Evolutionary conservation across 495 filamentous ascomycete species (phyloP), one percentile per base, ranked within the genome.

Genomic region (Penicillium verhagenii): DNA sequence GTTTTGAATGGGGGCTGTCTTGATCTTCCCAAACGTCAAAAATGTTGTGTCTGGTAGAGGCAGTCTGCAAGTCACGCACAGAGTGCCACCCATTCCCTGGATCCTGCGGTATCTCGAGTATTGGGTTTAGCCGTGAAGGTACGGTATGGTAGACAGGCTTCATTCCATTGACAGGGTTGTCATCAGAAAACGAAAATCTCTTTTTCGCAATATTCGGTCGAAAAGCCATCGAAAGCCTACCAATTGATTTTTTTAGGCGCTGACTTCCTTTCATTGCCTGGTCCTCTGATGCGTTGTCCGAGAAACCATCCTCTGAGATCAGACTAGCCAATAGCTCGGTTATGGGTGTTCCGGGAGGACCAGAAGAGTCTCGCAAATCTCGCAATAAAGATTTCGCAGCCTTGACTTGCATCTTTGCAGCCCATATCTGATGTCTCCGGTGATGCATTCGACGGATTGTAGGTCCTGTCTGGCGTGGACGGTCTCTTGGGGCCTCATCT

Each of bases 301-400:
- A 52, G n/a, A 50, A 26, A 31, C 54, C 57, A 19, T 53, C 51
- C 3, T 68, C 61, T 0, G 67, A 66, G 2, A 56, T 48, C 38
- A 62, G 37, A 46, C 66, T 75, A 21, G 60, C 50, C 26, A 72
- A 40, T 0, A 72, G 20, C 4, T 68, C 63, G 0, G 66, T 63
- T 7, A 58, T 44, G 2, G 75, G 75, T 6, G 67, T 78, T 49
- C 75, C 73, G 18, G 72, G 75, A 11, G 73, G 73, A 1, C 64
- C 69, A 21, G 59, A 58, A 11, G 67, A 60, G 26, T 58, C 64
- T 7, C 49, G 39, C 2, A 52, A 44, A 24, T 58, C 51, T 21
- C 56, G 21, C 14, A 53, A 20, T 2, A 53, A 28, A 9, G 26
- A 33, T 10, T 52, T 52, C 2, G 47, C 48, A 19, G 65, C 55